Conservation (phyloP, 495 filamentous ascomycete genomes). For the Penicillium soppii region DNA sequence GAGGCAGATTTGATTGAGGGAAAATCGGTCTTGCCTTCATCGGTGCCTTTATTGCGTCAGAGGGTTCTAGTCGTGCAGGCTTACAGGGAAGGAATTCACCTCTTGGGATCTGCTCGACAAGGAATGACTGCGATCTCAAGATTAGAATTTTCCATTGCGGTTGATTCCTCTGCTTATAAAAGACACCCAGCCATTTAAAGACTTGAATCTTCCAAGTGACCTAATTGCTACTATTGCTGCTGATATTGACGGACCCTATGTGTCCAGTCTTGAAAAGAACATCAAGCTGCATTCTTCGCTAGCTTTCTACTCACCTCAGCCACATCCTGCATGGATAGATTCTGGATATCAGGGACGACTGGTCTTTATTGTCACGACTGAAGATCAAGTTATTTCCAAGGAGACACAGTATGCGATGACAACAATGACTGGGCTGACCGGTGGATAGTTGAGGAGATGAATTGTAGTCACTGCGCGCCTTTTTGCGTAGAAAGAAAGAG, state of each 20-base stretch:
- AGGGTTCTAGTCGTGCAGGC: conserved; percentile 27
- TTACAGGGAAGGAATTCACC: conserved; percentile 26
- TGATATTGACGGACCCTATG: conserved; percentile 18
- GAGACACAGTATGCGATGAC: conserved; percentile 28
- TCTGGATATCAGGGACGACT: conserved; percentile 10
- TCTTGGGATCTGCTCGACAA: conserved; percentile 27
- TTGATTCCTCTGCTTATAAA: too few species aligned
- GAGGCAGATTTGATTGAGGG: conserved; percentile 28
- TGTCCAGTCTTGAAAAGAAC: neutral
- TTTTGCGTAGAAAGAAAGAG: too few species aligned
- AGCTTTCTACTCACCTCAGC: conserved; percentile 27
- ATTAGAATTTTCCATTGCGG: too few species aligned
- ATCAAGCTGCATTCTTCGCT: conserved; percentile 27
- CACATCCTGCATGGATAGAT: conserved; percentile 27
- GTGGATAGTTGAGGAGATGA: conserved; percentile 27
- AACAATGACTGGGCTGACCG: conserved; percentile 11
- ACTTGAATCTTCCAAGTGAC: conserved; percentile 21
- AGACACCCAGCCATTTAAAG: conserved; percentile 20
- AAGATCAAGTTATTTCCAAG: conserved; percentile 23
- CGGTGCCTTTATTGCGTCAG: conserved; percentile 25
- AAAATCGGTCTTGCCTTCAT: conserved; percentile 31
- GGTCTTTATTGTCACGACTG: conserved; percentile 24
- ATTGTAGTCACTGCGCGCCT: conserved; percentile 25
- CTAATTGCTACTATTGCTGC: conserved; percentile 23
- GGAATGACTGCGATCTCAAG: conserved; percentile 3